phyloP scores from a whole-genome alignment of 768 basidiomycete genomes.

The Russula foetens region DNA sequence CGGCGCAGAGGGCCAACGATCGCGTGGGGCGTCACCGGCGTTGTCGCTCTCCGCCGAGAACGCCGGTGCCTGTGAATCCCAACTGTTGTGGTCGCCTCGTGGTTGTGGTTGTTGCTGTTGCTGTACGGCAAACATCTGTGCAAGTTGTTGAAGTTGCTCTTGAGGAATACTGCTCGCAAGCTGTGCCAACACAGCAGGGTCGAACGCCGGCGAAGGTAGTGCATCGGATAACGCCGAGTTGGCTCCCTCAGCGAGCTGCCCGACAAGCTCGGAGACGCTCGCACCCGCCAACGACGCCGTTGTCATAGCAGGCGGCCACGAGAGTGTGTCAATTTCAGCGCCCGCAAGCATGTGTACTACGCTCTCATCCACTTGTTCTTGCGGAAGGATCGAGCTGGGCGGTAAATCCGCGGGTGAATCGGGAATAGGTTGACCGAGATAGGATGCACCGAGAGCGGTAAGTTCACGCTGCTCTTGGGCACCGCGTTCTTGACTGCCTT shows the following conservation, averaged over 20 bases:
- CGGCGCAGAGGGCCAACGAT: constrained; percentile 41
- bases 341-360: constrained; percentile 62
- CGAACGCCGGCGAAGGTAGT: constrained; percentile 31
- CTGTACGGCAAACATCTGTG: constrained; percentile 22
- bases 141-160: constrained; percentile 21
- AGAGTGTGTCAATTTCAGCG: constrained; percentile 54
- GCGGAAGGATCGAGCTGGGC: constrained; percentile 37
- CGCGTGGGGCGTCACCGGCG: constrained; percentile 15
- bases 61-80: constrained; percentile 13
- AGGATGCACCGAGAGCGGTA: constrained; percentile 65
- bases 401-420: constrained; percentile 69
- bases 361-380: constrained; percentile 61
- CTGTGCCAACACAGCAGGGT: constrained; percentile 7
- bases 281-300: constrained; percentile 27
- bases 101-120: not conserved
- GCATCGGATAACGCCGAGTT: constrained; percentile 28
- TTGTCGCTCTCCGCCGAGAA: constrained; percentile 20
- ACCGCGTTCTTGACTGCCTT: constrained; percentile 57
- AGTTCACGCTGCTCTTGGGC: constrained; percentile 74
- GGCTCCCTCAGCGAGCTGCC: constrained; percentile 43
- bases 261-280: constrained; percentile 64
- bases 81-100: constrained; percentile 17
- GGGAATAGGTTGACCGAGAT: constrained; percentile 68
- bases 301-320: constrained; percentile 40
- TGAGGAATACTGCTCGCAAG: constrained; percentile 17